Percentiles rank a stretch among this genome's conserved stretches.
phyloP scores from a whole-genome alignment of 2,329 filamentous ascomycete genomes.

The Calonectria hongkongensis region DNA sequence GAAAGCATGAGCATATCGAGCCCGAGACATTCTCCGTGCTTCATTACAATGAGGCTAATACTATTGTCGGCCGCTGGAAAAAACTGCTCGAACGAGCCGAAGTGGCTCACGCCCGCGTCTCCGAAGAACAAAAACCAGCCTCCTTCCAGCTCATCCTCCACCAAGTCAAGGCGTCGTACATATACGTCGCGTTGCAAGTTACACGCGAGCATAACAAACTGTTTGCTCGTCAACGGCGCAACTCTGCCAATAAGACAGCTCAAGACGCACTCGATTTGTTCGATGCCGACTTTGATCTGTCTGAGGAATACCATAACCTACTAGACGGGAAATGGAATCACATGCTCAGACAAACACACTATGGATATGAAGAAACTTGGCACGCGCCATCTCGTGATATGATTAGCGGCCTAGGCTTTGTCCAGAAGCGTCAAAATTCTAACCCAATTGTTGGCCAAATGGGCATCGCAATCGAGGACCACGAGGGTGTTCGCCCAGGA shows the following conservation, averaged over 20 bases:
- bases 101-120: slow-evolving; percentile 62
- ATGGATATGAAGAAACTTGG: slow-evolving; percentile 72
- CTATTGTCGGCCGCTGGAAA: slow-evolving; percentile 68
- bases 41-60: slow-evolving; percentile 76
- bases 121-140: slow-evolving; percentile 65
- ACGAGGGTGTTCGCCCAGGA: slow-evolving; percentile 73
- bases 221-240: slow-evolving; percentile 72
- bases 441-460: slow-evolving; percentile 76
- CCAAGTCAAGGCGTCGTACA: slow-evolving; percentile 72
- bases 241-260: slow-evolving; percentile 69
- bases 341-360: slow-evolving; percentile 70
- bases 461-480: slow-evolving; percentile 79
- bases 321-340: slow-evolving; percentile 74
- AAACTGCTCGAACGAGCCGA: slow-evolving; percentile 65
- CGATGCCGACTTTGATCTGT: slow-evolving; percentile 69
- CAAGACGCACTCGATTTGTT: slow-evolving; percentile 69
- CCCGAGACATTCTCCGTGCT: slow-evolving; percentile 72
- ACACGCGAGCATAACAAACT: slow-evolving; percentile 68
- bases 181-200: slow-evolving; percentile 67
- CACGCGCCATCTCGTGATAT: slow-evolving; percentile 75
- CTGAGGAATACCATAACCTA: slow-evolving; percentile 70
- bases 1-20: slow-evolving; percentile 76
- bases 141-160: slow-evolving; percentile 77
- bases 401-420: slow-evolving; percentile 71
- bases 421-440: slow-evolving; percentile 69